Percentiles rank a stretch among this genome's conserved stretches.
phyloP scores from a whole-genome alignment of 345 rosid species.

The Salix viminalis region DNA sequence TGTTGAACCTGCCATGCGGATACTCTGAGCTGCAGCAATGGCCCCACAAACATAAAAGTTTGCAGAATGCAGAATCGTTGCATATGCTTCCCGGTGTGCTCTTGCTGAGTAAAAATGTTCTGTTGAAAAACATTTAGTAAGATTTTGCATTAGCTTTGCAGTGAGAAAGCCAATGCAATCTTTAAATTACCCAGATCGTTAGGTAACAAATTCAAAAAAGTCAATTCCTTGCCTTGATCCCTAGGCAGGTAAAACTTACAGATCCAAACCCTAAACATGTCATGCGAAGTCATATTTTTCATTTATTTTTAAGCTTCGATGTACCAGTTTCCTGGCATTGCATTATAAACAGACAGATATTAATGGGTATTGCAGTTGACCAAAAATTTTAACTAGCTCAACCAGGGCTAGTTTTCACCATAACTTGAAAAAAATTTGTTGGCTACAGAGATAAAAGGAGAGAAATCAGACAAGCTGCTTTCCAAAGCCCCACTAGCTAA shows the following conservation, averaged over 20 bases:
- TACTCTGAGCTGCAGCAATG: conserved; percentile 78
- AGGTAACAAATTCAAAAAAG: not conserved
- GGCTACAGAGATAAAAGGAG: not conserved
- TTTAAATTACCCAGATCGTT: not conserved
- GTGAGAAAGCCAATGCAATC: not conserved
- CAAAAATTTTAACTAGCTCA: not conserved
- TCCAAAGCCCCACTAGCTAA: not conserved
- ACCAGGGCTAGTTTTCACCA: not conserved
- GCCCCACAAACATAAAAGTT: conserved; percentile 83
- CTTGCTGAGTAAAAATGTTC: conserved; percentile 62
- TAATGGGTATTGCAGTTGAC: not conserved
- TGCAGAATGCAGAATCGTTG: conserved; percentile 86
- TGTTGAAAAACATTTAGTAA: conserved; percentile 21
- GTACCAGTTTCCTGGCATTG: not conserved
- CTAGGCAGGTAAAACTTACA: not conserved
- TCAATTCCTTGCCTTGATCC: not conserved
- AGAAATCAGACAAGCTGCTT: not conserved
- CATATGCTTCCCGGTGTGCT: conserved; percentile 69
- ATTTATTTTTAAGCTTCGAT: not conserved
- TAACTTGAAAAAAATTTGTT: not conserved
- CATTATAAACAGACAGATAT: not conserved
- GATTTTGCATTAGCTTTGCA: not conserved
- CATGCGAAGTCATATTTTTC: not conserved
- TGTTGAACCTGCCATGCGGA: conserved; percentile 84
- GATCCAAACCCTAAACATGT: not conserved